Evolutionary conservation across 2,329 filamentous ascomycete species (phyloP), one percentile per base, ranked within the genome.

Genomic region (Cladosporium austrohemisphaericum): DNA sequence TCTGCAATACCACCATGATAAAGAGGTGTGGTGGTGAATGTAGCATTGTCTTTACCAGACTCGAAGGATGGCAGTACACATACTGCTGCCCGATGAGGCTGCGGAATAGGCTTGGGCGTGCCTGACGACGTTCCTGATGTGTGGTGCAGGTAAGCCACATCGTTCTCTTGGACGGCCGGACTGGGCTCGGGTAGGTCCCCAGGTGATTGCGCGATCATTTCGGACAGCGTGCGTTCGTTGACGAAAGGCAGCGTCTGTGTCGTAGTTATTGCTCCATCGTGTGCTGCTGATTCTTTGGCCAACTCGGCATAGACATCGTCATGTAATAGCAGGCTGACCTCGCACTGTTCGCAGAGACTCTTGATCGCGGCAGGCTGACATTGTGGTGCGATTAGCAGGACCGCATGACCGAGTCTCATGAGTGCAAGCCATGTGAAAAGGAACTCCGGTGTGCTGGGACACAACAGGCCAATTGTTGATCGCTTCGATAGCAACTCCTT

Each of bases 1-100:
- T 85, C 83, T 1, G 81, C 79, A 7, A 84, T 71, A 0, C 82
- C 83, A 1, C 82, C 83, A 55, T 85, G 81, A 54, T 84, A 85
- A 0, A 85, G 68, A 0, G 83, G 82, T 2, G 82, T 85, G 0
- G 81, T 83, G 0, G 81, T 81, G 56, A 85, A 85, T 0, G 79
- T 83, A 0, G 79, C 76, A 2, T 67, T 59, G 3, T 65, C 44
- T 0, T 58, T 33, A 0, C 64, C 61, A 3, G 63, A 55, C 0
- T 58, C 54, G 7, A 83, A 71, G 2, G 63, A 63, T 6, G 80
- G 79, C 0, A 84, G 68, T 0, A 78, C 77, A 2, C 75, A 76
- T 3, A 81, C 72, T 3, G 75, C 78, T 9, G 71, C 77, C 37
- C 70, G 70, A 57, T 84, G 79, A 1, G 70, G 73, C 51, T 85